Evolutionary conservation across 148 eudicot genomes (phyloP), one percentile per base, ranked within the genome.

Genomic region (Nepenthes gracilis): DNA sequence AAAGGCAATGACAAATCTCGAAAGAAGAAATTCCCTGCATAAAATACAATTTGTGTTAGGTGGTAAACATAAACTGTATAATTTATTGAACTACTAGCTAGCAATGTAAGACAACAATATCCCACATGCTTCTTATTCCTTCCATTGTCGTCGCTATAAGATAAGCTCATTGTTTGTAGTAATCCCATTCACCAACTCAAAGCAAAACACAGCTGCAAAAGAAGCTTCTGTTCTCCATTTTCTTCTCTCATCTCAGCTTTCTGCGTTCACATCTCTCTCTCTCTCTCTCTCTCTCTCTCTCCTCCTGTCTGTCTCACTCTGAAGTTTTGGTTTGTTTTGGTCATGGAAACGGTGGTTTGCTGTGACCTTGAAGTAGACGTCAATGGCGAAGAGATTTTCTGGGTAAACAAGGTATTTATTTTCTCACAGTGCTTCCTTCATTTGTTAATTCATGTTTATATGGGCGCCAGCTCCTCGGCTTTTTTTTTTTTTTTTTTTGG

Each of bases 351-450:
- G n/a, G n/a, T n/a, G n/a, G 14, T 11, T 49, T 49, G 32, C 38
- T 72, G 64, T 69, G 74, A 79, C 36, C 77, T 79, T 72, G 52
- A 75, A 69, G 79, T 75, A 55, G 79, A 75, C 58, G 67, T 79
- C 56, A 75, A 79, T 71, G 79, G 77, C 55, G 77, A 72, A 72
- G 59, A 75, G 13, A 59, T 62, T 57, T 78, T 79, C 57, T 59
- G 64, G 47, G 67, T 72, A 23, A 68, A 72, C 49, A 75, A 75
- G 79, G 82, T 78, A 62, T 35, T 4, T 48, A 12, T 12, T 4
- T 45, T n/a, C n/a, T n/a, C n/a, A n/a, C n/a, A n/a, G n/a, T 35
- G 10, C 37, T 35, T 35, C 23, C 53, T 54, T 35, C 2, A 36
- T 54, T 52, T 45, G 50, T n/a, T 14, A n/a, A n/a, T n/a, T n/a